Evolutionary conservation across 2,329 filamentous ascomycete species (phyloP), one percentile per base, ranked within the genome.

Genomic region (Orbilia brochopaga): DNA sequence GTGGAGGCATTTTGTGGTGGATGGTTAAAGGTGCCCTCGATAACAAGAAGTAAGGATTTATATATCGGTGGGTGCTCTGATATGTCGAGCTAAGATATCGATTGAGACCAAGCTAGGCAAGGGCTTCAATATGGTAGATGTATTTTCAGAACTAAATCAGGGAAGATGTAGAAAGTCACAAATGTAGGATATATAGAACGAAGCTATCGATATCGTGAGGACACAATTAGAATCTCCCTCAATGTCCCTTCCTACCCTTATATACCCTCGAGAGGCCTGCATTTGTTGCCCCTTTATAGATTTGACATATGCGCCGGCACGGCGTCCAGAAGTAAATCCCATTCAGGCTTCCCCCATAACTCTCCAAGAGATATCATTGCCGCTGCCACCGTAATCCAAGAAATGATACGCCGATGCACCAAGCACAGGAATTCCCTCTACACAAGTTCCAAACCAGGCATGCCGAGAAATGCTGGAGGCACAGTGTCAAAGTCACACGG

Each of bases 321-420:
- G 32, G 42, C 32, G 30, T 50, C 40, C 44, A 51, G 56, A 27
- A 30, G 52, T 37, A 58, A 60, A 51, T 52, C 54, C n/a, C 11
- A 4, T 42, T 13, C 32, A 40, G 46, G 40, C 11, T 13, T 19
- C 37, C 40, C 42, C 32, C 24, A 53, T 32, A 24, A 57, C 48
- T 58, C 21, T 37, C 65, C 65, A 69, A 69, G 65, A 58, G 62
- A 63, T 63, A 51, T 58, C 46, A 15, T 11, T 15, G 35, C 37
- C 27, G 1, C 23, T 37, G 23, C 7, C 58, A 37, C 54, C 50
- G 59, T 48, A 69, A 58, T 50, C 58, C 58, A 63, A 69, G 65
- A 62, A 63, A 53, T 55, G 58, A 63, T 69, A 48, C 15, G 35
- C 57, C 58, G 15, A 19, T 23, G 44, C 37, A 15, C 44, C 42